Conservation (phyloP, 768 basidiomycete species). For the Plicaturopsis crispa region DNA sequence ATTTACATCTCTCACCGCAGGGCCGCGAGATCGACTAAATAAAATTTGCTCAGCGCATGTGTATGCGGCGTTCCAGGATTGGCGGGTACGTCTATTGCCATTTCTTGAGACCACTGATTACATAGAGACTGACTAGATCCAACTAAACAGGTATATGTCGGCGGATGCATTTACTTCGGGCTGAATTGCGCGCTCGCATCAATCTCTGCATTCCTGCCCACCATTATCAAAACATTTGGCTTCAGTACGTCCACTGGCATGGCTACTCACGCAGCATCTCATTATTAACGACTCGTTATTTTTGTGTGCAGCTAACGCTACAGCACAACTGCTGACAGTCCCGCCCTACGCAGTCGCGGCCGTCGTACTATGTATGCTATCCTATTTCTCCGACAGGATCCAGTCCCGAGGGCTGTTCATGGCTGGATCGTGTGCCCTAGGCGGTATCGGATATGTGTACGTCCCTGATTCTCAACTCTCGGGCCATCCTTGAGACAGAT, state of each 20-base stretch:
- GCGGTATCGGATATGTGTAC: slow-evolving; percentile 58
- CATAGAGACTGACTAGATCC: no score
- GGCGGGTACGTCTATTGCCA: slow-evolving; percentile 41
- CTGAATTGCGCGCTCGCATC: slow-evolving; percentile 73
- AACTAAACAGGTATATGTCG: slow-evolving; percentile 44
- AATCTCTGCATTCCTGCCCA: slow-evolving; percentile 77
- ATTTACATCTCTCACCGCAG: neutral
- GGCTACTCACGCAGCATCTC: neutral
- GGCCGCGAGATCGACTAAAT: neutral
- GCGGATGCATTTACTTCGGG: slow-evolving; percentile 72
- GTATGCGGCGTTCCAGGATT: slow-evolving; percentile 32
- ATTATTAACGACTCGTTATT: slow-evolving; percentile 3
- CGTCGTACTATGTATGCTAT: slow-evolving; percentile 48
- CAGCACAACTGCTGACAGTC: slow-evolving; percentile 69
- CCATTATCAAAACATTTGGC: slow-evolving; percentile 69
- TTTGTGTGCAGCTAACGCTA: slow-evolving; percentile 41
- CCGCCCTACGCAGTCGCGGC: slow-evolving; percentile 75
- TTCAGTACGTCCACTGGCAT: slow-evolving; percentile 39
- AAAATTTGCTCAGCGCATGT: neutral
- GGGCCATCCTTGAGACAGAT: no score
- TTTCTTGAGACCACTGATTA: neutral
- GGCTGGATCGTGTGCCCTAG: slow-evolving; percentile 33
- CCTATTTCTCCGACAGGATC: slow-evolving; percentile 57
- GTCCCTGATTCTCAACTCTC: no score
- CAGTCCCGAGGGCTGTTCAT: slow-evolving; percentile 52